Base-by-base conservation (phyloP, 805 yeast species). In the Candida michaelii region DNA sequence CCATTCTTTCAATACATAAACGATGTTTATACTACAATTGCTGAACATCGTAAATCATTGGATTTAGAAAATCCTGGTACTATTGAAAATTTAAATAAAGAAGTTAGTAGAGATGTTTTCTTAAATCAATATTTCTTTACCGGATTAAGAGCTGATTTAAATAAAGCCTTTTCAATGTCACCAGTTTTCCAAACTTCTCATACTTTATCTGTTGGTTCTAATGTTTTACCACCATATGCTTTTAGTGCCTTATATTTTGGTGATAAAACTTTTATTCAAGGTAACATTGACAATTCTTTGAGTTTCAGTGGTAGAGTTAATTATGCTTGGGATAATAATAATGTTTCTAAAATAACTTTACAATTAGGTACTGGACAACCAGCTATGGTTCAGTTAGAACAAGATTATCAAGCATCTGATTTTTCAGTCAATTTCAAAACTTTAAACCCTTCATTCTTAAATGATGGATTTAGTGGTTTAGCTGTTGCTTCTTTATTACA, bases 181-280 rank as follows among this genome's bases (percentile, higher is more conserved):
- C 99, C 99, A 45, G 90, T 88, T 45, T 93, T 93, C 84, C 98
- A 93, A 76, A 86, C 95, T 45, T 85, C 96, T 49, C 99, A 93
- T 65, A 84, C 96, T 47, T 85, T 93, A 60, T 77, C 95, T 30
- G 74, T 88, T 53, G 98, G 98, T 37, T 85, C 95, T 44, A 82
- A 83, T 51, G 79, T 80, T 36, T 74, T 87, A 65, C 96, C 97
- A 39, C 84, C 93, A 51, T 93, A 93, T 65, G 90, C 96, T 21
- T 87, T 91, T 63, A 80, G 89, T 45, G 91, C 96, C 35, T 75
- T 91, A 56, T 89, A 82, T 65, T 97, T 95, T 49, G 82, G 84
- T 49, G 97, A 91, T 60, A 78, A 80, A 55, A 74, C 83, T 58
- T 85, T 93, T 59, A 76, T 86, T 53, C 98, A 91, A 74, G 98